These are phyloP conservation scores for Sclerotinia minor DNA, from an alignment of 2,329 filamentous ascomycete genomes.

Conservation along the genomic window DNA sequence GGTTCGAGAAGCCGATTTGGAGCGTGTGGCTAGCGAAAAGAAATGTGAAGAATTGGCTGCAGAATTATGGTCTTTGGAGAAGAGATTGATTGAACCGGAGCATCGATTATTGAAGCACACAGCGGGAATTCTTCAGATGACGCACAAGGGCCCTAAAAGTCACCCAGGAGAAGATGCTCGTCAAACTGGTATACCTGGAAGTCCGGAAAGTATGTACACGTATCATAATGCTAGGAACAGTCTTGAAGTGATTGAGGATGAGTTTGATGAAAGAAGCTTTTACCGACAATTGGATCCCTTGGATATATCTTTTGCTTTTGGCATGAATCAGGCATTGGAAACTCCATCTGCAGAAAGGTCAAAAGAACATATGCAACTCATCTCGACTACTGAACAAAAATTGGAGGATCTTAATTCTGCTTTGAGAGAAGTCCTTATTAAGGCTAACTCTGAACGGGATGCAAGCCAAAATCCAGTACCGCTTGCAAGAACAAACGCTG, in stretches of 20 bases:
- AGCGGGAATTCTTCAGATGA: conserved; percentile 86
- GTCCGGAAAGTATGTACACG: conserved; percentile 74
- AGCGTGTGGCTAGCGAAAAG: conserved; percentile 70
- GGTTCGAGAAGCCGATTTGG: conserved; percentile 64
- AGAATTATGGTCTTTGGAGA: conserved; percentile 79
- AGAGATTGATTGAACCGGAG: conserved; percentile 72
- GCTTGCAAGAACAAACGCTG: conserved; percentile 46
- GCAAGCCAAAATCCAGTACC: conserved; percentile 33
- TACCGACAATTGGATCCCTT: conserved; percentile 69
- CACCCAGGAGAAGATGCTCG: conserved; percentile 46
- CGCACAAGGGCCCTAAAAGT: conserved; percentile 70
- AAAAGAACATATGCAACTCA: conserved; percentile 48
- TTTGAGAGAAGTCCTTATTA: conserved; percentile 65
- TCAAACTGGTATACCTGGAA: conserved; percentile 61
- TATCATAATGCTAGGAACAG: conserved; percentile 63
- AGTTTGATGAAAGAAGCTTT: conserved; percentile 76
- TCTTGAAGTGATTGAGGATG: conserved; percentile 55
- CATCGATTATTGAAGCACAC: conserved; percentile 82
- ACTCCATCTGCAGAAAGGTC: conserved; percentile 27
- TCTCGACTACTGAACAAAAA: conserved; percentile 63
- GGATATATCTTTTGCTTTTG: conserved; percentile 49
- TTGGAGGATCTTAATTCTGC: conserved; percentile 68
- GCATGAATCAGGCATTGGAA: conserved; percentile 26
- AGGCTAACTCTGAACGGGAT: conserved; percentile 54
- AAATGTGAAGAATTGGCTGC: conserved; percentile 84